These are phyloP conservation scores for Cyphellophora europaea DNA, from an alignment of 2,329 filamentous ascomycete species.

Conservation along the genomic window DNA sequence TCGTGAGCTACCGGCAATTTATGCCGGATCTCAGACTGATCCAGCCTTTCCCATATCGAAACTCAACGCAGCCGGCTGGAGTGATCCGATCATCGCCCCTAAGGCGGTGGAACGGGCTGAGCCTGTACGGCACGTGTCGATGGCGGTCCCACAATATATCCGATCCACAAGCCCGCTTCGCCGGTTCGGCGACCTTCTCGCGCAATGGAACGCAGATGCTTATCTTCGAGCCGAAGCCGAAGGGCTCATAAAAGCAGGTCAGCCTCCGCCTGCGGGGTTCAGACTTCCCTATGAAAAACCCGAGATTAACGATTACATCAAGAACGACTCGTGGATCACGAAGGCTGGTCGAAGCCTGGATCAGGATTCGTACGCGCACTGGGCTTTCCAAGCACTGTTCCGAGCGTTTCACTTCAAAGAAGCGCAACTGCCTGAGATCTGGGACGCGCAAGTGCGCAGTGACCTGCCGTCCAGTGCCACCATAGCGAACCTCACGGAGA, in stretches of 20 bases:
- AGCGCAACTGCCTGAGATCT: constrained; percentile 37
- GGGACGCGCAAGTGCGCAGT: constrained; percentile 12
- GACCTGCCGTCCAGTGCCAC: neutral
- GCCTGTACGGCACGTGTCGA: constrained; percentile 39
- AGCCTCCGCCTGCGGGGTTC: neutral
- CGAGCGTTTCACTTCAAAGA: constrained; percentile 49
- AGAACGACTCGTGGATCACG: constrained; percentile 30
- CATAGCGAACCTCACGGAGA: constrained; percentile 7
- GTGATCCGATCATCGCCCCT: constrained; percentile 14
- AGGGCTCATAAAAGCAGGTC: constrained; percentile 21
- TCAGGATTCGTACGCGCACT: constrained; percentile 26
- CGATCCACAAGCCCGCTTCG: constrained; percentile 54
- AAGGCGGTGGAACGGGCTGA: constrained; percentile 27
- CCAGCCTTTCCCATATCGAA: constrained; percentile 25
- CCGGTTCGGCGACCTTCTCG: constrained; percentile 50
- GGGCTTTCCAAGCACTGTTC: constrained; percentile 45
- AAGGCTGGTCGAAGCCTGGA: constrained; percentile 1
- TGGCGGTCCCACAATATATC: constrained; percentile 45
- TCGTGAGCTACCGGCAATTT: constrained; percentile 42
- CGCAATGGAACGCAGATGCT: constrained; percentile 57
- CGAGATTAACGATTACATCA: constrained; percentile 40
- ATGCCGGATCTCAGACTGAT: constrained; percentile 30
- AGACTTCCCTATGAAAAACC: constrained; percentile 40
- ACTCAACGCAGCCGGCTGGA: constrained; percentile 20
- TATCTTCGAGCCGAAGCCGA: constrained; percentile 47